Evolutionary conservation across 306 rosid genomes (phyloP), one percentile per base, ranked within the genome.

Genomic region (Acacia crassicarpa): DNA sequence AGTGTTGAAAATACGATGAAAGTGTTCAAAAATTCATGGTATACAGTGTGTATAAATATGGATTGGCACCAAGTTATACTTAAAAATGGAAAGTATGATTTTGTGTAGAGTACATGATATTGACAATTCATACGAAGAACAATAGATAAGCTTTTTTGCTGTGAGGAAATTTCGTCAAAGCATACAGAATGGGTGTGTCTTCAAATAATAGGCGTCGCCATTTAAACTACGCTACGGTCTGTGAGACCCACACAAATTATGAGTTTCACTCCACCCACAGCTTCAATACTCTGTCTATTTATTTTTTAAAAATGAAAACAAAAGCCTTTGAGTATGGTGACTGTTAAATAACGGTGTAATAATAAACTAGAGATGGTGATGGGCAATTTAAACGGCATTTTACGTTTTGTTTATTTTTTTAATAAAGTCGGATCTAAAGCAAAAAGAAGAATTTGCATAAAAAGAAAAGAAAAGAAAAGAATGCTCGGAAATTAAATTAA

Each of bases 71-170:
- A 76, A 41, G 78, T 80, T 76, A 49, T 71, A 61, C 82, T 58
- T 44, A 84, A 51, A 76, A 25, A 80, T 84, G 77, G 82, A 16
- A 27, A 62, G 77, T 65, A 78, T 20, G 70, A n/a, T 30, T 48
- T 19, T 20, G 19, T 54, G 32, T 58, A 79, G 40, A 46, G 22
- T 56, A 67, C 77, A 30, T 49, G 87, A 84, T 76, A 70, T 51
- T 80, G 84, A 81, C 77, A 45, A 16, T 23, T 12, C 48, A 77
- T 65, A 53, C 40, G 62, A 23, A 58, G 58, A 67, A 67, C 48
- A 58, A 53, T 56, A 20, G 33, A 23, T 32, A 40, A 7, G 38
- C 56, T 45, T 43, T 45, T 43, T 3, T 32, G 68, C 19, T 4
- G 12, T 63, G 43, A 17, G 75, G 75, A 70, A 70, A 49, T 43